phyloP scores from a whole-genome alignment of 202 grass and related monocot species.

The Schoenoplectus tabernaemontani region DNA sequence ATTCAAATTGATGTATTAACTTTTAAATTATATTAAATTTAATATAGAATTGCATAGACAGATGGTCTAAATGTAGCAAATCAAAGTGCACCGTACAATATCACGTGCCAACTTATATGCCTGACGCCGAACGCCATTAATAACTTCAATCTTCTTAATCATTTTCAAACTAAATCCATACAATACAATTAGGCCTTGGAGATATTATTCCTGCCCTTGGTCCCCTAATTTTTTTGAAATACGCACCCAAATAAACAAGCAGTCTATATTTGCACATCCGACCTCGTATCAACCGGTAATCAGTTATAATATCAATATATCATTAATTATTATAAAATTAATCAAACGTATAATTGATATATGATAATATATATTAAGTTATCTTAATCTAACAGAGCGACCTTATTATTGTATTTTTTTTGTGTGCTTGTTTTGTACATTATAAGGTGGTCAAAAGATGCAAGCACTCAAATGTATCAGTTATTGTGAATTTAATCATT shows the following conservation, averaged over 20 bases:
- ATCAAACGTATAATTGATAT: background rate
- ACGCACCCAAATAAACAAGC: background rate
- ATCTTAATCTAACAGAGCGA: background rate
- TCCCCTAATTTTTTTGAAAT: background rate
- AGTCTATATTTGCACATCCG: background rate
- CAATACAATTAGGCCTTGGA: background rate
- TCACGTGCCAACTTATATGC: constrained; percentile 10
- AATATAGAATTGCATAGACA: background rate
- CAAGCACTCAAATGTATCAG: too few relatives aligned
- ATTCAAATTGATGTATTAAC: too few relatives aligned
- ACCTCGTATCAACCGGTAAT: background rate
- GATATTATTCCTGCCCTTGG: background rate
- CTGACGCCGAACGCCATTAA: background rate
- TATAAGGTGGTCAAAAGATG: too few relatives aligned
- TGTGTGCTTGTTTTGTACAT: too few relatives aligned
- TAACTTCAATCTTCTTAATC: background rate
- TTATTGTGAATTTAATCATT: too few relatives aligned
- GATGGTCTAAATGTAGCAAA: constrained; percentile 1
- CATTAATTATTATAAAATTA: background rate
- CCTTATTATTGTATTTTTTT: background rate
- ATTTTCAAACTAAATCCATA: background rate
- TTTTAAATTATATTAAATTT: background rate
- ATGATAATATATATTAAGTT: background rate
- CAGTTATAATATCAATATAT: background rate
- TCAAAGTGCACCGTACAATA: constrained; percentile 9